These are phyloP conservation scores for Vitis riparia DNA, from an alignment of 164 flowering plant species.

Conservation along the genomic window DNA sequence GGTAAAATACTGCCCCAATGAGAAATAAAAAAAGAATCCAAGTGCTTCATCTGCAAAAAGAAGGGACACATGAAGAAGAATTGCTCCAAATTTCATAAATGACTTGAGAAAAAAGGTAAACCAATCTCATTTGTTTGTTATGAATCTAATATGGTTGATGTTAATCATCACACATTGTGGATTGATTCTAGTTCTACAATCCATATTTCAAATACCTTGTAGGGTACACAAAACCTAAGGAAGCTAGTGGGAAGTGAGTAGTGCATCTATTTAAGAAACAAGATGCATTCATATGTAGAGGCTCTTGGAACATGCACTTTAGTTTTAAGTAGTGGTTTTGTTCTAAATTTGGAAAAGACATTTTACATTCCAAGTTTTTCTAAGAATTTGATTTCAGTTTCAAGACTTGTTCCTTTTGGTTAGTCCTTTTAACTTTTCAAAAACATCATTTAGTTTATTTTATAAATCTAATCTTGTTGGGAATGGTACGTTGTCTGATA, in stretches of 20 bases:
- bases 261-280: slow-evolving; percentile 1
- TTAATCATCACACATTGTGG: not conserved
- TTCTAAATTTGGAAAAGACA: not conserved
- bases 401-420: not conserved
- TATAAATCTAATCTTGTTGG: too few relatives aligned
- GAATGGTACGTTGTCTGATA: too few relatives aligned
- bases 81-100: not conserved
- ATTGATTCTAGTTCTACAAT: slow-evolving; percentile 6
- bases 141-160: not conserved
- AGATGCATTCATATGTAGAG: too few relatives aligned
- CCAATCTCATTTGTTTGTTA: too few relatives aligned
- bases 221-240: too few relatives aligned
- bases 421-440: not conserved
- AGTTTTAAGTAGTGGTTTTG: not conserved
- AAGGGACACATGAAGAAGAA: too few relatives aligned
- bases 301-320: not conserved
- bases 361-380: too few relatives aligned
- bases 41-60: too few relatives aligned
- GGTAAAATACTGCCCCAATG: too few relatives aligned
- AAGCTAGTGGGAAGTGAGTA: not conserved
- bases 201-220: not conserved
- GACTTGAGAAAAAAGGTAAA: too few relatives aligned
- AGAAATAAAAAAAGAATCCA: too few relatives aligned
- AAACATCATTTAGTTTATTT: too few relatives aligned
- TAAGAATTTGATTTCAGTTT: slow-evolving; percentile 2